Evolutionary conservation across 495 filamentous ascomycete genomes (phyloP).

Genomic region (Oidiodendron maius): DNA sequence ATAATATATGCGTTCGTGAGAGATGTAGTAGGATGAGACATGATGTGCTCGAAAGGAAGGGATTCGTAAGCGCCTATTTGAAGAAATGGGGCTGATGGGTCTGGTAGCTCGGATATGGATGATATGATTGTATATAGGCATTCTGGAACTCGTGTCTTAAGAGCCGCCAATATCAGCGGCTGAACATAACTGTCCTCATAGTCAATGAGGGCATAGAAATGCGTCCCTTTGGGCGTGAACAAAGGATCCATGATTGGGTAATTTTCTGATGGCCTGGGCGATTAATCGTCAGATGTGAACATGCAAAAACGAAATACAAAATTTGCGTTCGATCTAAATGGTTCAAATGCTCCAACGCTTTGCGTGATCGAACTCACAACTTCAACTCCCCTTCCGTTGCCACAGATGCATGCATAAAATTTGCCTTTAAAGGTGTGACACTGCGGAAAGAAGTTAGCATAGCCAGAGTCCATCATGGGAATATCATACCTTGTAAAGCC

Average conservation of each 20-base stretch:
- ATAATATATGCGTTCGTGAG: constrained; percentile 83
- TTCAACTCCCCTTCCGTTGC: constrained; percentile 69
- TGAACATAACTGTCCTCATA: constrained; percentile 86
- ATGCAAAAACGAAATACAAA: background rate
- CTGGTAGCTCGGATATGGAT: constrained; percentile 34
- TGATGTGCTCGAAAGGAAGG: constrained; percentile 70
- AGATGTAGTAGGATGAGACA: constrained; percentile 50
- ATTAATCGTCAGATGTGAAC: constrained; percentile 17
- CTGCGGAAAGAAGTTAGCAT: constrained; percentile 35
- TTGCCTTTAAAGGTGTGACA: constrained; percentile 85
- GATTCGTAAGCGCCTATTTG: constrained; percentile 83
- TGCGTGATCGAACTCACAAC: constrained; percentile 66
- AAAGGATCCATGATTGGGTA: constrained; percentile 11
- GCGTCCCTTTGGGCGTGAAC: constrained; percentile 8
- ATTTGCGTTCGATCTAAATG: constrained; percentile 22
- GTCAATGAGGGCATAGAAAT: constrained; percentile 70
- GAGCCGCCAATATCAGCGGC: constrained; percentile 67
- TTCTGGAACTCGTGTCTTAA: constrained; percentile 54
- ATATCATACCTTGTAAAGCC: constrained; percentile 74
- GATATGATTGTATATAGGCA: constrained; percentile 36
- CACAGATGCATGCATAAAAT: constrained; percentile 77
- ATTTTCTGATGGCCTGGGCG: constrained; percentile 12
- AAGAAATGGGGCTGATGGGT: constrained; percentile 48
- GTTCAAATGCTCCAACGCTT: constrained; percentile 24
- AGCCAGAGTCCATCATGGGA: constrained; percentile 4